Base-by-base conservation (phyloP, 116 monocot genomes). In the Cymodocea nodosa region DNA sequence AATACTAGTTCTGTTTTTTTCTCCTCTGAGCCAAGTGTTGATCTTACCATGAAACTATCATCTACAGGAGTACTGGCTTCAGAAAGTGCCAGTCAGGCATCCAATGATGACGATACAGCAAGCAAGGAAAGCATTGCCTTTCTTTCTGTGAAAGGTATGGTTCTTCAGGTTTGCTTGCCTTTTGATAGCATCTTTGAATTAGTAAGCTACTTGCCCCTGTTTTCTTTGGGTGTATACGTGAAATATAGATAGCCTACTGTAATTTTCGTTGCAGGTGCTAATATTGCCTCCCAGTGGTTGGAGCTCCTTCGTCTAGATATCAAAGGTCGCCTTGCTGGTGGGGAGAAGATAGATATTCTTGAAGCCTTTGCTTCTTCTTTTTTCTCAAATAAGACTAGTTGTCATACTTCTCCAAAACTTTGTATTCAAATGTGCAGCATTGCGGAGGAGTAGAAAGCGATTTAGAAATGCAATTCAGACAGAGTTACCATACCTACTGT, bases 281-380 rank as follows among this genome's bases (percentile, higher is more conserved):
- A 63, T 69, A 81, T 89, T 35, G 93, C 93, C 54, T 84, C 72
- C 75, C 85, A 89, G 60, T 93, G 93, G 93, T 72, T 93, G 81
- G 84, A 93, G 16, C 74, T 93, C 19, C 80, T 93, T 57, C 81
- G 83, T 64, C 77, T 78, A 36, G 89, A 93, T 70, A 83, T 89
- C 18, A 85, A 76, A 76, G 89, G 93, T 18, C 83, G 93, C 17
- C 79, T 89, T 68, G 79, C 85, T 65, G 85, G 93, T 93, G 71
- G 58, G 16, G 30, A 30, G 30, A 30, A 35, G 4, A 60, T 60
- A 30, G 15, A 35, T 7, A 60, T 35, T 35, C 60, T 35, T 34
- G 34, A 30, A 60, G 16, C 44, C 44, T 44, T 1, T 44, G 44
- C 7, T 44, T 8, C 7, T 44, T 8, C 30, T 30, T 44, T 39